Evolutionary conservation across 208 protist species (phyloP).

Genomic region (Leishmania martiniquensis): DNA sequence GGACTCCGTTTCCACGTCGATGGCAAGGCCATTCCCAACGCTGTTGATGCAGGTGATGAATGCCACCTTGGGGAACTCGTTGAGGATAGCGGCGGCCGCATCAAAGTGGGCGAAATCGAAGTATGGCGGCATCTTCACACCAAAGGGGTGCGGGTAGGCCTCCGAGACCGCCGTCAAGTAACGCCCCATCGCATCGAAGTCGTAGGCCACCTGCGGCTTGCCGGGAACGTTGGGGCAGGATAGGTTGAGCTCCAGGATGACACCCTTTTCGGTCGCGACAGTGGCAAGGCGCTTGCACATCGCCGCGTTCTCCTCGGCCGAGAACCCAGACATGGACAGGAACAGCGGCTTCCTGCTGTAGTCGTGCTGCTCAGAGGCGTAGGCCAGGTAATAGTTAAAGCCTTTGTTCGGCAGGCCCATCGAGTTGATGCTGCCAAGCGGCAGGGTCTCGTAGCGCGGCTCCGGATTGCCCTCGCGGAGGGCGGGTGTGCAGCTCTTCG

Average conservation of each 20-base stretch:
- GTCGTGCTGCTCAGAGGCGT: slow-evolving; percentile 55
- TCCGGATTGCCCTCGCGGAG: slow-evolving; percentile 78
- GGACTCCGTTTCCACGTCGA: slow-evolving; percentile 81
- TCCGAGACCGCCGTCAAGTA: slow-evolving; percentile 68
- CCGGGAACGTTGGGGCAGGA: slow-evolving; percentile 91
- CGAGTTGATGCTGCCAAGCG: slow-evolving; percentile 88
- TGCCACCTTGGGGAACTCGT: slow-evolving; percentile 78
- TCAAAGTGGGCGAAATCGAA: slow-evolving; percentile 93
- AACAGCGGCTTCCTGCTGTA: slow-evolving; percentile 83
- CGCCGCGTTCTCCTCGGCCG: slow-evolving; percentile 70
- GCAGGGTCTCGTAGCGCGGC: slow-evolving; percentile 72
- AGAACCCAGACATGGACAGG: slow-evolving; percentile 84
- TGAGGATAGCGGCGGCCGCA: slow-evolving; percentile 75
- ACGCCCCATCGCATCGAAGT: slow-evolving; percentile 75
- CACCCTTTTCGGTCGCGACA: slow-evolving; percentile 58
- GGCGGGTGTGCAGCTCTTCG: slow-evolving; percentile 86
- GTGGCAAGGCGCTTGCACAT: slow-evolving; percentile 65
- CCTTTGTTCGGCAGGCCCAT: slow-evolving; percentile 90
- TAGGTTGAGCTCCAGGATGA: slow-evolving; percentile 86
- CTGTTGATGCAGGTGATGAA: slow-evolving; percentile 92
- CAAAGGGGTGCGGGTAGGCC: slow-evolving; percentile 77
- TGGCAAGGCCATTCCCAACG: slow-evolving; percentile 86
- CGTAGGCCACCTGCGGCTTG: slow-evolving; percentile 90
- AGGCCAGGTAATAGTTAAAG: slow-evolving; percentile 81
- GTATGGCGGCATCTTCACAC: slow-evolving; percentile 92